Evolutionary conservation across 306 rosid genomes (phyloP).

Genomic region (Casuarina cunninghamiana): DNA sequence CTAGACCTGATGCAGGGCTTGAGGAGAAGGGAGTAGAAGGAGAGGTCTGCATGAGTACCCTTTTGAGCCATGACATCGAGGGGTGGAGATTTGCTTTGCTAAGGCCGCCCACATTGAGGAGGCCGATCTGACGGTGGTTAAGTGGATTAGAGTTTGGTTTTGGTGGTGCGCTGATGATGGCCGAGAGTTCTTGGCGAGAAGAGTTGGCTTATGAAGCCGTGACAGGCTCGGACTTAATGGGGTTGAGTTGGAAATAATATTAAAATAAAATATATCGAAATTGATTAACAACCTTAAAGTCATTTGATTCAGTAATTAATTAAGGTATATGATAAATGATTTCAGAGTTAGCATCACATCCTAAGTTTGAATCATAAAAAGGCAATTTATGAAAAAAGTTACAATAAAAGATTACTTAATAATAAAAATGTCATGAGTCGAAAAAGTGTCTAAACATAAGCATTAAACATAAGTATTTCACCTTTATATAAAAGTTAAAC

Average conservation of each 20-base stretch:
- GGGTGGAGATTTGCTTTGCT: slow-evolving; percentile 41
- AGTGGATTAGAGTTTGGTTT: neutral
- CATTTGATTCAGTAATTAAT: too few relatives aligned
- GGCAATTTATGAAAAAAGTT: too few relatives aligned
- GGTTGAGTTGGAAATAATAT: too few relatives aligned
- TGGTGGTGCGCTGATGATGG: neutral
- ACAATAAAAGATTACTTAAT: too few relatives aligned
- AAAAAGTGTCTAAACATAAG: too few relatives aligned
- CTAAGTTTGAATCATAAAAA: too few relatives aligned
- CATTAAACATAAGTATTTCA: too few relatives aligned
- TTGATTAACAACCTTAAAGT: too few relatives aligned
- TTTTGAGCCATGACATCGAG: slow-evolving; percentile 16
- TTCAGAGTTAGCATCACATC: too few relatives aligned
- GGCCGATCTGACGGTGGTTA: neutral
- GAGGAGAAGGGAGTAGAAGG: slow-evolving; percentile 44
- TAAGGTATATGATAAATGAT: too few relatives aligned
- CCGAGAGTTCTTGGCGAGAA: neutral
- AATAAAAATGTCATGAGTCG: too few relatives aligned
- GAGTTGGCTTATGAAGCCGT: neutral
- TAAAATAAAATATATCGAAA: neutral
- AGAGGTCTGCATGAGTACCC: slow-evolving; percentile 25
- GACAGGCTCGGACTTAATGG: neutral
- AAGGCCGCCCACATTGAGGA: slow-evolving; percentile 37
- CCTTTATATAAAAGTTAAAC: too few relatives aligned
- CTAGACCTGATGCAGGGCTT: slow-evolving; percentile 51